These are phyloP conservation scores for Halophytophthora batemanensis DNA, from an alignment of 352 stramenopile species.

Conservation along the genomic window DNA sequence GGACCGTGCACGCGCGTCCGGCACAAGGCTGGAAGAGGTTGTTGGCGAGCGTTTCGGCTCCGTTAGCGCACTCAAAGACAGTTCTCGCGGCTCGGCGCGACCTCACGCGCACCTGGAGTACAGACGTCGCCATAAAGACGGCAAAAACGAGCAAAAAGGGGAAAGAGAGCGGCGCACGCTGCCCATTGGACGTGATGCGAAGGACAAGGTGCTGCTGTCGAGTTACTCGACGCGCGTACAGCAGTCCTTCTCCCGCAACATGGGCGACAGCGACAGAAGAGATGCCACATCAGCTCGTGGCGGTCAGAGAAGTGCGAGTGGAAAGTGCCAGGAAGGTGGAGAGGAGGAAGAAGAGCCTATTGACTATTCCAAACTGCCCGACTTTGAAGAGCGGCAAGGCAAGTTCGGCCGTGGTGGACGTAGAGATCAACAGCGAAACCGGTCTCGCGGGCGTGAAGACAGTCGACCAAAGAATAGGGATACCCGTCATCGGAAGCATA, in stretches of 20 bases:
- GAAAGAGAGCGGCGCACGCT: constrained; percentile 22
- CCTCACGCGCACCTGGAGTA: constrained; percentile 68
- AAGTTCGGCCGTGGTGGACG: constrained; percentile 18
- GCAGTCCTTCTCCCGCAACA: constrained; percentile 35
- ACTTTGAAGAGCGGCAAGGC: constrained; percentile 52
- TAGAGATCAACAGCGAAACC: constrained; percentile 10
- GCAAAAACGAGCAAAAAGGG: constrained; percentile 8
- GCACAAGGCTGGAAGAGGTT: constrained; percentile 53
- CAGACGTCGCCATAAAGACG: constrained; percentile 38
- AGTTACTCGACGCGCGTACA: constrained; percentile 67
- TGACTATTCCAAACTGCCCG: constrained; percentile 74
- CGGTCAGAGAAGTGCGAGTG: constrained; percentile 5
- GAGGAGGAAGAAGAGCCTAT: constrained; percentile 64
- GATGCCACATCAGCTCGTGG: constrained; percentile 4
- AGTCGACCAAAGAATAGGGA: constrained; percentile 7
- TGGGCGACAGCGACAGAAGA: constrained; percentile 15
- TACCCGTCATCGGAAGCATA: constrained; percentile 6
- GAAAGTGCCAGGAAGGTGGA: constrained; percentile 18
- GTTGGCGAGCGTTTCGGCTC: constrained; percentile 59
- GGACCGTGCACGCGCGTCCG: constrained; percentile 51
- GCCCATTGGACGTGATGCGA: constrained; percentile 46
- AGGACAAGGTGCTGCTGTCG: constrained; percentile 55
- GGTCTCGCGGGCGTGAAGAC: constrained; percentile 8
- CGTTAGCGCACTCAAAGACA: constrained; percentile 52
- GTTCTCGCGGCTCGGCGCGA: constrained; percentile 40